A percentile compares a stretch with the other conserved stretches of the same genome.
Conservation (phyloP, 176 grass and related monocot genomes). For the Coix lacrymajobi region DNA sequence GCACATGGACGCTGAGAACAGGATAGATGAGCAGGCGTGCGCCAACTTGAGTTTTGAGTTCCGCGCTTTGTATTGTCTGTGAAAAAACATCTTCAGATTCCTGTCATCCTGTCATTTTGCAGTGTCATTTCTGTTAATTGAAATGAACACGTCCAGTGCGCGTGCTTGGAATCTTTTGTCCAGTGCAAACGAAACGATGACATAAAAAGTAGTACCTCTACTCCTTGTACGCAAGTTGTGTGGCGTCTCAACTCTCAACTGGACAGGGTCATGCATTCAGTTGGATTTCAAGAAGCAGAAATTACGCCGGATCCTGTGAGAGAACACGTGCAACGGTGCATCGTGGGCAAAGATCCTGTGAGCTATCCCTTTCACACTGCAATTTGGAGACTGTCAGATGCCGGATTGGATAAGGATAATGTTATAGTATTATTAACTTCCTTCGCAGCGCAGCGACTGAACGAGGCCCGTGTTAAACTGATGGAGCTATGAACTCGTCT, state of each 20-base stretch:
- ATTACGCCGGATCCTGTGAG: neutral
- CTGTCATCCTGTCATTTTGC: neutral
- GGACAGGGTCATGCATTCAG: neutral
- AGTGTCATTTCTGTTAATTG: neutral
- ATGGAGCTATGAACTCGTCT: neutral
- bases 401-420: neutral
- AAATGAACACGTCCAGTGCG: neutral
- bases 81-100: neutral
- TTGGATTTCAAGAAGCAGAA: neutral
- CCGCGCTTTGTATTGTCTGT: neutral
- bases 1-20: neutral
- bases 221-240: neutral
- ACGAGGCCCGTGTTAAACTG: neutral
- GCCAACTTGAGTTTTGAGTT: neutral
- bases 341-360: neutral
- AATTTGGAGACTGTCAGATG: neutral
- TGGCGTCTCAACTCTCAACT: neutral
- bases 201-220: neutral
- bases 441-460: too few relatives aligned
- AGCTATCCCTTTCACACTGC: neutral
- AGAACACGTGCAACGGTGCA: neutral
- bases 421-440: neutral
- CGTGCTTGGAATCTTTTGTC: conserved; percentile 20
- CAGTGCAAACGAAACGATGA: neutral
- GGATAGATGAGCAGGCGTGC: neutral